Evolutionary conservation across 2,329 filamentous ascomycete genomes (phyloP).

Genomic region (Clarireedia hainanense): DNA sequence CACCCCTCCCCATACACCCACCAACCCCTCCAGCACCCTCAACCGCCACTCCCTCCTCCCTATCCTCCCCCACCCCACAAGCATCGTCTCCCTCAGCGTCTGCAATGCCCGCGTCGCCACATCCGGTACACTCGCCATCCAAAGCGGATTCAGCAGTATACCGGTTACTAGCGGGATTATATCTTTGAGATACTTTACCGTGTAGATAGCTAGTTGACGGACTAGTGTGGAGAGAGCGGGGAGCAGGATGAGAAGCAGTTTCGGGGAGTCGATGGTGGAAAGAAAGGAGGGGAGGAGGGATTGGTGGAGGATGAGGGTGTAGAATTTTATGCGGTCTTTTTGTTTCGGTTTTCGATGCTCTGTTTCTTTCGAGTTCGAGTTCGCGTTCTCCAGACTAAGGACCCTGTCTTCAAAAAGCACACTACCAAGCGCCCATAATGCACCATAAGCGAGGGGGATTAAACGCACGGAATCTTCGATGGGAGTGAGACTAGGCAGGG

Average conservation of each 20-base stretch:
- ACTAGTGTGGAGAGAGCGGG: slow-evolving; percentile 42
- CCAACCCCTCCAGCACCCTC: slow-evolving; percentile 55
- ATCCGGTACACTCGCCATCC: slow-evolving; percentile 40
- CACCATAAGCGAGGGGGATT: slow-evolving; percentile 57
- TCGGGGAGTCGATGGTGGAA: slow-evolving; percentile 51
- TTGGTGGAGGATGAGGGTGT: slow-evolving; percentile 45
- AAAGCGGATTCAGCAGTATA: slow-evolving; percentile 63
- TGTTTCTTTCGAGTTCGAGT: neutral
- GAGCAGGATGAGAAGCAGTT: slow-evolving; percentile 50
- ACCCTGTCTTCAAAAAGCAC: slow-evolving; percentile 12
- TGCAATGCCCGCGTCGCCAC: slow-evolving; percentile 41
- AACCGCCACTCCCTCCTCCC: slow-evolving; percentile 44
- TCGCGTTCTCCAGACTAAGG: too few relatives aligned
- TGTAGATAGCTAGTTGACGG: slow-evolving; percentile 49
- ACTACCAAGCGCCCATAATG: slow-evolving; percentile 50
- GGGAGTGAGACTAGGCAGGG: slow-evolving; percentile 69
- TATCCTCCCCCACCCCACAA: slow-evolving; percentile 64
- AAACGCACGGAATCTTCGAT: slow-evolving; percentile 60
- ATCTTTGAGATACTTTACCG: slow-evolving; percentile 61
- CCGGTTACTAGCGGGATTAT: slow-evolving; percentile 38
- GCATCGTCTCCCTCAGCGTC: slow-evolving; percentile 49
- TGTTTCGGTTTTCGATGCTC: neutral
- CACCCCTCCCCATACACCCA: slow-evolving; percentile 53
- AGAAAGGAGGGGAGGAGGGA: slow-evolving; percentile 47
- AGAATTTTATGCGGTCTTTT: slow-evolving; percentile 32